Evolutionary conservation across 441 rosid species (phyloP).

Genomic region (Geranium incanum): DNA sequence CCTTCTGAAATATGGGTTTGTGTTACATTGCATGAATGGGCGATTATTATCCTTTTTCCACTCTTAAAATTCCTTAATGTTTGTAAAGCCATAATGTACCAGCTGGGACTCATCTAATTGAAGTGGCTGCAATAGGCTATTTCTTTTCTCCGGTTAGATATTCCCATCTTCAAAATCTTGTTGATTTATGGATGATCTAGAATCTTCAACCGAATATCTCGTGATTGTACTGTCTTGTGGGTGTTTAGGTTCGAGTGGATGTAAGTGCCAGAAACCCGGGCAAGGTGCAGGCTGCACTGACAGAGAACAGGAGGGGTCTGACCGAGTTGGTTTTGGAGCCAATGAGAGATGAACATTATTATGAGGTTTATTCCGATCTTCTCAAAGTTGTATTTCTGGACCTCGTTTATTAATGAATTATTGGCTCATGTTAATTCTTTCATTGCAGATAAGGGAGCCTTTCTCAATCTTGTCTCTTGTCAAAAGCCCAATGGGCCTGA

Average conservation of each 20-base stretch:
- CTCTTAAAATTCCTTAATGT: slow-evolving; percentile 44
- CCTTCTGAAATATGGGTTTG: background rate
- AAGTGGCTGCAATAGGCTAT: slow-evolving; percentile 77
- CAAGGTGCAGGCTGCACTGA: slow-evolving; percentile 89
- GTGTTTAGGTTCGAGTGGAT: slow-evolving; percentile 80
- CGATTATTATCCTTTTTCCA: slow-evolving; percentile 9
- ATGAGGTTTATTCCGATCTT: slow-evolving; percentile 49
- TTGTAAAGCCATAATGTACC: slow-evolving; percentile 61
- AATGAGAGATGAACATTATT: slow-evolving; percentile 67
- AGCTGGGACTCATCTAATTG: slow-evolving; percentile 95
- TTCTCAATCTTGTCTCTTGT: slow-evolving; percentile 70
- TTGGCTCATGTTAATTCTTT: slow-evolving; percentile 18
- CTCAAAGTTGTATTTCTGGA: slow-evolving; percentile 12
- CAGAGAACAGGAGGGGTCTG: slow-evolving; percentile 83
- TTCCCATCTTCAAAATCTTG: slow-evolving; percentile 8
- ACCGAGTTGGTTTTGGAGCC: slow-evolving; percentile 88
- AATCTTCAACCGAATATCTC: slow-evolving; percentile 9
- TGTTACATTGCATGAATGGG: slow-evolving; percentile 1
- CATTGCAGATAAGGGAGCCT: slow-evolving; percentile 77
- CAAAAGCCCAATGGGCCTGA: slow-evolving; percentile 98
- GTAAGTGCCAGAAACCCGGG: slow-evolving; percentile 94
- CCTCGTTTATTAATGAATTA: slow-evolving; percentile 10
- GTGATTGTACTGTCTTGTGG: slow-evolving; percentile 16
- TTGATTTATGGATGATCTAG: slow-evolving; percentile 10
- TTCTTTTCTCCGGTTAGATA: slow-evolving; percentile 87